These are phyloP conservation scores for Cryptococcus sp. DNA, from an alignment of 1,284 basidiomycete species.

Conservation along the genomic window DNA sequence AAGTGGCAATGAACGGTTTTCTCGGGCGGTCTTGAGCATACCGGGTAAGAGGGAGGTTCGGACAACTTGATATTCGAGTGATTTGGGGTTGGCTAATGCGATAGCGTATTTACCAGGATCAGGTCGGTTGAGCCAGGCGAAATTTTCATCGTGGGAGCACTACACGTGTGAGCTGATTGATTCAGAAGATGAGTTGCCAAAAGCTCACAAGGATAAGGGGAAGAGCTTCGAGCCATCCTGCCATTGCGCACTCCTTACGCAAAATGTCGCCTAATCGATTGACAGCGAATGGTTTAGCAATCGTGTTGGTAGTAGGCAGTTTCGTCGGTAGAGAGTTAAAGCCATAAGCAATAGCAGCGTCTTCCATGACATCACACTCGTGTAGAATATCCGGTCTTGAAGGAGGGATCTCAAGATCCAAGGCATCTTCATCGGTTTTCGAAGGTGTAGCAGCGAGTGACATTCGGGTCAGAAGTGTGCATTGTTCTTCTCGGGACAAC, in stretches of 20 bases:
- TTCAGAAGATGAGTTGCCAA: neutral
- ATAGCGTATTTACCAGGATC: conserved; percentile 80
- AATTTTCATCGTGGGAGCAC: conserved; percentile 99
- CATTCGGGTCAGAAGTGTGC: conserved; percentile 41
- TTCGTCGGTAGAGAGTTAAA: conserved; percentile 92
- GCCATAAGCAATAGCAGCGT: conserved; percentile 94
- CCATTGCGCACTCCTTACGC: conserved; percentile 82
- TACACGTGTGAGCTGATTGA: conserved; percentile 36
- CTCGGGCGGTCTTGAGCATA: conserved; percentile 91
- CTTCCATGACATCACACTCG: conserved; percentile 98
- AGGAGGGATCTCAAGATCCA: conserved; percentile 71
- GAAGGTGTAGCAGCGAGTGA: conserved; percentile 52
- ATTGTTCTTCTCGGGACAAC: conserved; percentile 50
- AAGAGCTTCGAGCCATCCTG: conserved; percentile 93
- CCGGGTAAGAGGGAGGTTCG: conserved; percentile 92
- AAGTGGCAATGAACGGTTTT: conserved; percentile 89
- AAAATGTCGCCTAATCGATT: conserved; percentile 89
- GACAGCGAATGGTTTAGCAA: conserved; percentile 84
- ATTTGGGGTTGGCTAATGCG: conserved; percentile 93
- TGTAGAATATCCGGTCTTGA: conserved; percentile 96
- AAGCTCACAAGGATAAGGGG: conserved; percentile 79
- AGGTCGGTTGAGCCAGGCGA: conserved; percentile 78
- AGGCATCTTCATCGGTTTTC: conserved; percentile 55
- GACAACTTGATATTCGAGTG: conserved; percentile 95
- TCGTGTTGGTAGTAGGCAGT: conserved; percentile 92